Evolutionary conservation across 768 basidiomycete genomes (phyloP).

Genomic region (Fomitopsis pulvina): DNA sequence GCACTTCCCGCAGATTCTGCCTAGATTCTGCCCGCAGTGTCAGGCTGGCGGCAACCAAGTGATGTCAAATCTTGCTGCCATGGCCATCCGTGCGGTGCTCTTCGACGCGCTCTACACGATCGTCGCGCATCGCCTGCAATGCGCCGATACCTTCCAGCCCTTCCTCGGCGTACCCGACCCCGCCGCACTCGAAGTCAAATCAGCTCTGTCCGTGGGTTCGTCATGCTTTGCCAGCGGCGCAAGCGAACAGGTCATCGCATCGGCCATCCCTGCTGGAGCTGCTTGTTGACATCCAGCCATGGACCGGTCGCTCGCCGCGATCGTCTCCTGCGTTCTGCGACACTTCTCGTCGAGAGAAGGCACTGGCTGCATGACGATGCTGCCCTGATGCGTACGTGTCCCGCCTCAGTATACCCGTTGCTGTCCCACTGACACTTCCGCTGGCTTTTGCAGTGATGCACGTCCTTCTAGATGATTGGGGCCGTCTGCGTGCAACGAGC

Average conservation of each 20-base stretch:
- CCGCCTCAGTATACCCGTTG: too few relatives aligned
- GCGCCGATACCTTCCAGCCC: conserved; percentile 59
- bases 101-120: conserved; percentile 79
- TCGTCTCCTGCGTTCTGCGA: conserved; percentile 54
- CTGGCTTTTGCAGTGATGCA: too few relatives aligned
- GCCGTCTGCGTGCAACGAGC: too few relatives aligned
- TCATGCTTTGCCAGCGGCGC: not conserved
- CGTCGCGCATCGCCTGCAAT: conserved; percentile 61
- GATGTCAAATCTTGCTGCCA: too few relatives aligned
- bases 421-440: too few relatives aligned
- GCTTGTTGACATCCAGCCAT: conserved; percentile 37
- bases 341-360: conserved; percentile 69
- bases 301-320: conserved; percentile 42
- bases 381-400: conserved; percentile 36
- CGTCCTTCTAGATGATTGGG: too few relatives aligned
- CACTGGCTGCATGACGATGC: conserved; percentile 51
- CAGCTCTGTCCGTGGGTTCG: conserved; percentile 35
- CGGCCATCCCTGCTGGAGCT: too few relatives aligned
- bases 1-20: too few relatives aligned
- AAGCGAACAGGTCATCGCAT: conserved; percentile 4
- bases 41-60: too few relatives aligned
- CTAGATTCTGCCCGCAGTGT: too few relatives aligned
- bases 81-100: conserved; percentile 56
- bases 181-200: conserved; percentile 44
- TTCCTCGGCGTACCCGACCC: conserved; percentile 59